Base-by-base conservation (phyloP, 306 rosid genomes). In the Begonia peltatifolia region DNA sequence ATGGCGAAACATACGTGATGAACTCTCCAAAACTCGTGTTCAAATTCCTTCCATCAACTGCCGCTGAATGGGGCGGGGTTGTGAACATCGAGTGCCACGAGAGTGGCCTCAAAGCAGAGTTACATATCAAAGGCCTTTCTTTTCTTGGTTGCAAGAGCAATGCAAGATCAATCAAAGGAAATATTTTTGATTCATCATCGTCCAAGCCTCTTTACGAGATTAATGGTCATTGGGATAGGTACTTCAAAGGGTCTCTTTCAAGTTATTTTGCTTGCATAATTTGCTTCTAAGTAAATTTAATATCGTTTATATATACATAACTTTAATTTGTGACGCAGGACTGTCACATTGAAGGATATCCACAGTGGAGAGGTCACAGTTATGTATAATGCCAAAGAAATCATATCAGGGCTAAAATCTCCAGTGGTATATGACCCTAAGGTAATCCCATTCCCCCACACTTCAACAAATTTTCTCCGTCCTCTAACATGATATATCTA, bases 181-280 rank as follows among this genome's bases (percentile, higher is more conserved):
- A 44, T 11, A 44, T 44, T n/a, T 44, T 10, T 12, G 48, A 44
- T 12, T 44, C 48, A 6, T 68, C 72, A 2, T 68, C 71, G 12
- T 56, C 41, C n/a, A 68, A 67, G 61, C 74, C 71, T 67, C 82
- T 85, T 3, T 90, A 72, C 53, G 92, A 82, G 78, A 62, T 90
- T 65, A 65, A 83, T 58, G 95, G 95, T 52, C 87, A 76, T 6
- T 90, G 97, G 97, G 95, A 90, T 62, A 85, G 71, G 97, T 89
- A 67, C 23, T 63, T 35, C 38, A 30, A 30, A 9, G 5, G 50
- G 47, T 12, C n/a, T 11, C 50, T 46, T 46, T 30, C 38, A 30
- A 30, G 38, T 30, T 30, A 30, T 30, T 30, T 30, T 30, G 16
- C n/a, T 47, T 47, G 5, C 50, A 9, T 30, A 30, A 30, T 30